Evolutionary conservation across 2,329 filamentous ascomycete species (phyloP), one percentile per base, ranked within the genome.

Genomic region (Sporothrix euskadiensis): DNA sequence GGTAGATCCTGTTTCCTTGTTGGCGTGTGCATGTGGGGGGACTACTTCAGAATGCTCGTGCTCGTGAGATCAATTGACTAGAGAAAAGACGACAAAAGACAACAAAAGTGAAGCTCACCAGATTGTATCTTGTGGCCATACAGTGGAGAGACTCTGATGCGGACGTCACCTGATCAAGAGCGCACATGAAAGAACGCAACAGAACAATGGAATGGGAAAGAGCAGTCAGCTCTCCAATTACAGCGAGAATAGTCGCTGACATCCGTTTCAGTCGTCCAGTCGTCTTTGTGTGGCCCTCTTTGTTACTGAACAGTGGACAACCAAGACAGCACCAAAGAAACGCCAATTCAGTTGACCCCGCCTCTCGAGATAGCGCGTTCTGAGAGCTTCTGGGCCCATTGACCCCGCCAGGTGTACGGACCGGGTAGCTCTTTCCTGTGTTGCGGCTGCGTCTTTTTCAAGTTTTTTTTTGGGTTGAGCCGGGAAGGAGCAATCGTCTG

Each of bases 391-490:
- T 63, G 59, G 59, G 59, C 59, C 59, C 22, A 63, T 63, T 63
- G 59, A 63, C 59, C 59, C 59, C 59, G 35, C 59, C 59, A 63
- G 59, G 59, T 63, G 35, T 35, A 35, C 35, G 35, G 35, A 35
- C 5, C 35, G 3, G 35, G 35, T 44, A 66, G 61, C 59, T 63
- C 35, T 19, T 44, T 10, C 35, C 35, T 19, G n/a, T 4, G 14
- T 30, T 69, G 68, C 52, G 68, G 14, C 47, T 69, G 68, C 68
- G 68, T 57, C 68, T 57, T 70, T 69, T 70, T 70, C n/a, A 14
- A 35, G 16, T 35, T 69, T 54, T 54, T 2, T 22, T 61, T 16
- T 61, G n/a, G 32, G 35, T 8, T n/a, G 35, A 35, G 59, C n/a
- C 9, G 59, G 63, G 65, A 54, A 69, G 47, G 65, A 19, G 65